Evolutionary conservation across 1,284 basidiomycete species (phyloP).

Genomic region (Malassezia japonica): DNA sequence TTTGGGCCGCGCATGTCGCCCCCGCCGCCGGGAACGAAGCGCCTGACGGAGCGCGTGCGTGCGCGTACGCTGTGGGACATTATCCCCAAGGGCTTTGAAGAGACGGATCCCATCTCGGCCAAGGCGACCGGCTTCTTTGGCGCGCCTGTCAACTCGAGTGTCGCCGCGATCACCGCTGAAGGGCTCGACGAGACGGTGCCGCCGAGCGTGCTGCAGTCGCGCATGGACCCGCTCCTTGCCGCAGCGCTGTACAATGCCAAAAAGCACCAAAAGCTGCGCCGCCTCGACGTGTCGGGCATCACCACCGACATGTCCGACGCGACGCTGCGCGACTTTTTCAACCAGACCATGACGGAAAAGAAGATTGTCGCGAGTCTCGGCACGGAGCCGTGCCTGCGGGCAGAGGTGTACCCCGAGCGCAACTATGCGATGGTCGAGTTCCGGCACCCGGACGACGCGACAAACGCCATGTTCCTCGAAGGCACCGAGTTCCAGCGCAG

Average conservation of each 20-base stretch:
- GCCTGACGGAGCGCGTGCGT: constrained; percentile 72
- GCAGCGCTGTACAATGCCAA: constrained; percentile 10
- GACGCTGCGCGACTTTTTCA: constrained; percentile 84
- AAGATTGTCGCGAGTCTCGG: constrained; percentile 53
- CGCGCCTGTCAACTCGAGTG: constrained; percentile 17
- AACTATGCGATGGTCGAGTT: constrained; percentile 90
- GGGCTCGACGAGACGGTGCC: constrained; percentile 6
- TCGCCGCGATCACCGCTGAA: constrained; percentile 3
- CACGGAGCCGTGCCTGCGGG: constrained; percentile 72
- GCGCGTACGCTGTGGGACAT: constrained; percentile 92
- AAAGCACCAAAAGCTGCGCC: constrained; percentile 66
- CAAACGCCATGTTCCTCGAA: constrained; percentile 90
- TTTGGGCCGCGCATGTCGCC: constrained; percentile 72
- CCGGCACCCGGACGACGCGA: constrained; percentile 89
- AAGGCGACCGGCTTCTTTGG: constrained; percentile 96
- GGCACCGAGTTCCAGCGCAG: constrained; percentile 87
- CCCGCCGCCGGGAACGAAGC: constrained; percentile 73
- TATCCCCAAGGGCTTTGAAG: constrained; percentile 85
- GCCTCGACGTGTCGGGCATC: constrained; percentile 91
- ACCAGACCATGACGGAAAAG: constrained; percentile 77
- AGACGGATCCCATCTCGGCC: constrained; percentile 84
- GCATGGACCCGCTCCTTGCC: constrained; percentile 1
- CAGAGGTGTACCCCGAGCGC: constrained; percentile 94
- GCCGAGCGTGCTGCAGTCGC: background rate
- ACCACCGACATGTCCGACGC: constrained; percentile 82